Conservation (phyloP, 148 eudicot genomes). For the Rhododendron ferrugineum region DNA sequence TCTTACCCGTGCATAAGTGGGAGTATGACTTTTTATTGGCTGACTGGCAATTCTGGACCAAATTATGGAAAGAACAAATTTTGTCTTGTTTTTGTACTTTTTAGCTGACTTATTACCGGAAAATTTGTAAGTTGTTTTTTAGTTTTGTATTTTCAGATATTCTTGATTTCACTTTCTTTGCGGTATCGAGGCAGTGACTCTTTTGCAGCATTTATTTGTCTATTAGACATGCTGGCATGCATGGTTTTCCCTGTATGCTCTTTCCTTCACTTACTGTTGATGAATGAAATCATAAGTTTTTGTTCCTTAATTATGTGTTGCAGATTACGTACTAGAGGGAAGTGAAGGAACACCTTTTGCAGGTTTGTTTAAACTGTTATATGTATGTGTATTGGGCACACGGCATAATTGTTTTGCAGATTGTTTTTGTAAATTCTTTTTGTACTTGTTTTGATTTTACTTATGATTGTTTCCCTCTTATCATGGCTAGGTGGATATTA, state of each 20-base stretch:
- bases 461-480: not conserved
- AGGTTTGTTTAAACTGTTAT: conserved; percentile 46
- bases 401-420: not conserved
- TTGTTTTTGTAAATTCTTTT: not conserved
- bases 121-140: not conserved
- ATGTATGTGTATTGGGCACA: not conserved
- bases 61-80: not conserved
- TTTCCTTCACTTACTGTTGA: not conserved
- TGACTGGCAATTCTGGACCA: not conserved
- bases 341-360: conserved; percentile 98
- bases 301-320: not conserved
- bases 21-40: not conserved
- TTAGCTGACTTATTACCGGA: not conserved
- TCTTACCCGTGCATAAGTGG: not conserved
- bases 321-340: conserved; percentile 97
- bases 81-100: not conserved
- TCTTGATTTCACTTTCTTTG: not conserved
- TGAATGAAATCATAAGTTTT: not conserved
- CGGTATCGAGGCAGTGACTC: no score
- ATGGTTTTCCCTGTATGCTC: not conserved
- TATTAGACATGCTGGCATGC: conserved; percentile 1
- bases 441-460: not conserved
- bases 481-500: conserved; percentile 71
- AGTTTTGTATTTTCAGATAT: not conserved
- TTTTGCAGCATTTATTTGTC: not conserved